These are phyloP conservation scores for Terana coerulea DNA, from an alignment of 768 basidiomycete species.

Conservation along the genomic window DNA sequence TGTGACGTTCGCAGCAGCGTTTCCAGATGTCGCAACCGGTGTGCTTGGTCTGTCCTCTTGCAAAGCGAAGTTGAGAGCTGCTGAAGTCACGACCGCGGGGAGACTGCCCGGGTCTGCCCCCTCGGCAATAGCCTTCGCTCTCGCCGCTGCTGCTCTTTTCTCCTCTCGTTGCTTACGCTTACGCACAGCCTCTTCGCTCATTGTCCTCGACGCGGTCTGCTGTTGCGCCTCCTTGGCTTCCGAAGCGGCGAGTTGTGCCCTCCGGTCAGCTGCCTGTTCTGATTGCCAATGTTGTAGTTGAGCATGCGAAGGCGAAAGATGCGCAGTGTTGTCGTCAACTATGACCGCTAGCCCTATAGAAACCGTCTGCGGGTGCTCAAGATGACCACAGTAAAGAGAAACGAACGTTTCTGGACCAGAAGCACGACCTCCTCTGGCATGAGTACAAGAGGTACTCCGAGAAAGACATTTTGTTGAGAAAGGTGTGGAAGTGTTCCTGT, in stretches of 20 bases:
- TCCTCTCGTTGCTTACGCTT: conserved; percentile 74
- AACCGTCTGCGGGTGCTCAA: neutral
- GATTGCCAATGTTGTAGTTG: conserved; percentile 53
- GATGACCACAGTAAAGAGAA: neutral
- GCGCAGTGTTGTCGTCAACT: conserved; percentile 65
- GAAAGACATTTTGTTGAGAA: conserved; percentile 93
- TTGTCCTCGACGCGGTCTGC: conserved; percentile 20
- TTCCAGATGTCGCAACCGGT: conserved; percentile 1
- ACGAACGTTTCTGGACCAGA: conserved; percentile 75
- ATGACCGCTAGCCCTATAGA: conserved; percentile 68
- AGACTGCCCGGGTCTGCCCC: conserved; percentile 11
- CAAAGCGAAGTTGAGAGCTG: too few species aligned
- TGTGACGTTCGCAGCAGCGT: conserved; percentile 9
- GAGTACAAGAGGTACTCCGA: conserved; percentile 86
- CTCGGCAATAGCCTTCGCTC: conserved; percentile 22
- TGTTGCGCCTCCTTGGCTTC: conserved; percentile 47
- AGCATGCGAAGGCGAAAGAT: conserved; percentile 41
- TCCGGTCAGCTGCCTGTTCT: conserved; percentile 42
- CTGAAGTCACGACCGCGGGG: neutral
- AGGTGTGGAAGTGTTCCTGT: conserved; percentile 92
- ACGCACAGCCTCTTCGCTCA: conserved; percentile 51
- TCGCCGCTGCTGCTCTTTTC: conserved; percentile 26
- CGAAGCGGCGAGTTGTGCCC: conserved; percentile 44
- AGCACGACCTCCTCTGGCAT: conserved; percentile 92
- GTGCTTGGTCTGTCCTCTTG: conserved; percentile 8